Base-by-base conservation (phyloP, 192 early-diverging fungal species). In the Coemansia sp. region DNA sequence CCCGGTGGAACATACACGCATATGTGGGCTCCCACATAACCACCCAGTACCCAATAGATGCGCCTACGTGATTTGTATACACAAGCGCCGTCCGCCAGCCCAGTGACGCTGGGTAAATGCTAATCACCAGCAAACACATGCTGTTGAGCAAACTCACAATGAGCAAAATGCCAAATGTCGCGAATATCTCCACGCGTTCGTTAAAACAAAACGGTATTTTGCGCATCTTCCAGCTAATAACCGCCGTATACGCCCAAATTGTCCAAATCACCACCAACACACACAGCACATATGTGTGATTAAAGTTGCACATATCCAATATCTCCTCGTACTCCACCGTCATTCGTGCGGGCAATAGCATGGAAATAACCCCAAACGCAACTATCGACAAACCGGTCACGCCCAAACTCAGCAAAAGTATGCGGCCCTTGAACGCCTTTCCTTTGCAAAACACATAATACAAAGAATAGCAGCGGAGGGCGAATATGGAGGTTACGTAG, bases 151-250 rank as follows among this genome's bases (percentile, higher is more conserved):
- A 20, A 53, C 61, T 67, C 3, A 79, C 26, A 5, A 61, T 18
- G 6, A 73, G 49, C 14, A 73, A 12, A 0, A 79, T 28, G 2
- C 61, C n/a, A 61, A 73, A 73, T 0, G 56, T 25, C 8, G 64
- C 38, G 2, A 54, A 14, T 9, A 73, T 60, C 14, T 79, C 76
- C 0, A 58, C 24, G 0, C 57, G 50, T 36, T 79, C 76, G 58
- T 73, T 79, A 23, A 79, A 79, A 34, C 64, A 70, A 54, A 79
- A 79, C 3, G 71, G 61, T 0, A 79, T 53, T 14, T 70, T 67
- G 52, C 76, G 76, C 61, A 79, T 58, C 4, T 47, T 12, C 76
- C 76, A 79, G 17, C 20, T 63, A 64, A 79, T 79, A 3, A 56
- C 17, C 7, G 64, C 68, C 2, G 62, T 73, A 14, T 46, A 65